A percentile compares a stretch with the other conserved stretches of the same genome.
phyloP scores from a whole-genome alignment of 768 basidiomycete genomes.

The Collybiopsis confluens region DNA sequence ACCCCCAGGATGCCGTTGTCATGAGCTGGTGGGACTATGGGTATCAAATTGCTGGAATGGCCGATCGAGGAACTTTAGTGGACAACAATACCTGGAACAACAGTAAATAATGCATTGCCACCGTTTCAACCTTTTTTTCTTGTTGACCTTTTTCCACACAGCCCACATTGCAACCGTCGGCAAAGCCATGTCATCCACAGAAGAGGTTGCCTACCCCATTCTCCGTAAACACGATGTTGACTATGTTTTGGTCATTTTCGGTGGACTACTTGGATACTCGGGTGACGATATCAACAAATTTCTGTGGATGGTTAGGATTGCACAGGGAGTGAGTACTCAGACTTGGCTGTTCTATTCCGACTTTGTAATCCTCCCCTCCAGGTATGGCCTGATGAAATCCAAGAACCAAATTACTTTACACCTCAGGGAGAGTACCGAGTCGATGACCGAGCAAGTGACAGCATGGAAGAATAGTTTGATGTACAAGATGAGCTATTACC shows the following conservation, averaged over 20 bases:
- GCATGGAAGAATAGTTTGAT: constrained; percentile 97
- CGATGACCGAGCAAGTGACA: constrained; percentile 74
- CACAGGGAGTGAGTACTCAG: constrained; percentile 62
- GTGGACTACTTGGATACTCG: constrained; percentile 92
- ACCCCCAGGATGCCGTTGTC: constrained; percentile 88
- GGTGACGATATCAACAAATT: constrained; percentile 99
- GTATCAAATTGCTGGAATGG: constrained; percentile 99
- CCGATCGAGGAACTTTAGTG: constrained; percentile 91
- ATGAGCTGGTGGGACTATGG: constrained; percentile 99
- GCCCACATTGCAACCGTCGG: constrained; percentile 99
- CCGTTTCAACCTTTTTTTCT: constrained; percentile 1
- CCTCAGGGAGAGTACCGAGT: constrained; percentile 89
- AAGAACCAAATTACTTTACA: constrained; percentile 93
- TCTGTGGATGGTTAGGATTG: constrained; percentile 96
- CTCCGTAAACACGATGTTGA: constrained; percentile 96
- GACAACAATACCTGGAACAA: constrained; percentile 99
- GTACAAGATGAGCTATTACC: constrained; percentile 99
- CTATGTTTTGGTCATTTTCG: constrained; percentile 96
- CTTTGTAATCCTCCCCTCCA: constrained; percentile 20
- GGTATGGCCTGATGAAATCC: constrained; percentile 97
- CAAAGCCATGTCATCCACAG: constrained; percentile 92
- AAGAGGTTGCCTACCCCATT: constrained; percentile 96
- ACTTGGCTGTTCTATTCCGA: too few species aligned
- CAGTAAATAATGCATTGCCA: constrained; percentile 69
- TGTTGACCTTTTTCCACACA: constrained; percentile 23